Base-by-base conservation (phyloP, 192 early-diverging fungal genomes). In the Borealophlyctis nickersoniae region DNA sequence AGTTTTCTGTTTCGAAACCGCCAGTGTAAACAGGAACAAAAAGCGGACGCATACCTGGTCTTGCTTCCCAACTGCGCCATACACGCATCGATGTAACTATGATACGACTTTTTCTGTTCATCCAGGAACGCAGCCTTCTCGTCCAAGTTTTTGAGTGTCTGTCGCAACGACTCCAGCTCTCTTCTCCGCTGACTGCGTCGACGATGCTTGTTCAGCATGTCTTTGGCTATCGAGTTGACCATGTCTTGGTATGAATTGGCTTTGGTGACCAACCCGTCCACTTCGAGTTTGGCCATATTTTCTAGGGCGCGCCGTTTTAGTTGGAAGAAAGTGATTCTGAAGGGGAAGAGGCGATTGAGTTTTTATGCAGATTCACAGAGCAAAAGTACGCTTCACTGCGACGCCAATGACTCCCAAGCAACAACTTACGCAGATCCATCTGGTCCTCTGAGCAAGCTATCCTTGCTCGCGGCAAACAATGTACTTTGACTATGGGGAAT, bases 141-240 rank as follows among this genome's bases (percentile, higher is more conserved):
- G 45, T 91, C 77, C 69, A 99, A 80, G 69, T 92, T 89, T 14
- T 70, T 61, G 30, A 99, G 72, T 4, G 96, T 98, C 30, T 85
- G 84, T 58, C 82, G 79, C 51, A 98, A 78, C 45, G 86, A 83
- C 26, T 69, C 65, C 62, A 93, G 79, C 67, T 98, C 96, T 0
- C 69, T 73, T 5, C 86, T 78, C 31, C 92, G 79, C 63, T 88
- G 83, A 29, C 85, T 77, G 26, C 96, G 84, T 13, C 93, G 86
- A 27, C 88, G 79, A 59, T 92, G 88, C 75, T 96, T 97, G 58
- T 89, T 96, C 26, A 91, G 80, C 74, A 99, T 92, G 62, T 98
- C 96, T 71, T 87, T 77, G 0, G 91, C 97, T 70, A 99, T 95
- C 30, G 88, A 79, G 60, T 93, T 95, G 32, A 99, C 78, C 82